phyloP scores from a whole-genome alignment of 495 filamentous ascomycete genomes.

The Aspergillus ostianus region DNA sequence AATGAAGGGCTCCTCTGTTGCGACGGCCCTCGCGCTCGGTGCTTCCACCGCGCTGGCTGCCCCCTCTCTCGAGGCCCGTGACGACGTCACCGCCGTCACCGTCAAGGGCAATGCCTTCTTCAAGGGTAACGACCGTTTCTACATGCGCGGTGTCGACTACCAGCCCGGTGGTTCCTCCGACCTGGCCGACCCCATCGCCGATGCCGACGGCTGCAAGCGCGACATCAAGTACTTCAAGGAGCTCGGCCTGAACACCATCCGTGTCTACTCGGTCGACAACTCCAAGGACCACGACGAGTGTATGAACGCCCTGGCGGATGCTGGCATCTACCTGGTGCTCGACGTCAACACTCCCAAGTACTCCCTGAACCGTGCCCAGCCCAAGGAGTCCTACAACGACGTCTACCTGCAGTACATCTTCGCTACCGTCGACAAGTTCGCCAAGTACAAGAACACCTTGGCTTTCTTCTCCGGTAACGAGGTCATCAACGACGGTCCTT shows the following conservation, averaged over 20 bases:
- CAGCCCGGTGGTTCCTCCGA: conserved; percentile 87
- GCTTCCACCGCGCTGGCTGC: conserved; percentile 46
- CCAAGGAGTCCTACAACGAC: conserved; percentile 80
- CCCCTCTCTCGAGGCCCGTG: conserved; percentile 48
- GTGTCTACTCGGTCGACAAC: conserved; percentile 93
- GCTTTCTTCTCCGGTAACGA: conserved; percentile 98
- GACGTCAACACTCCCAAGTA: conserved; percentile 78
- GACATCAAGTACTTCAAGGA: conserved; percentile 83
- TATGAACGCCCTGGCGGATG: conserved; percentile 77
- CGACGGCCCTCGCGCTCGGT: conserved; percentile 51
- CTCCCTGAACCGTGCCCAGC: conserved; percentile 79
- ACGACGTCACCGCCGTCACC: conserved; percentile 51
- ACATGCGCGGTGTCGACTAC: conserved; percentile 93
- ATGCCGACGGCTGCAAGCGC: conserved; percentile 67
- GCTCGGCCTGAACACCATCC: conserved; percentile 86
- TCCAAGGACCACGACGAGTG: conserved; percentile 77
- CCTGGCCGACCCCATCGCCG: conserved; percentile 75
- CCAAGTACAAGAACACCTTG: conserved; percentile 83
- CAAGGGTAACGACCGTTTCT: conserved; percentile 78
- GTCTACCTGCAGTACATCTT: conserved; percentile 92
- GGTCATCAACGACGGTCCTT: conserved; percentile 83
- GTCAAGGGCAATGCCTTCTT: conserved; percentile 79
- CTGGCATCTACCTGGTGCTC: conserved; percentile 88
- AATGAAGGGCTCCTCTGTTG: conserved; percentile 60
- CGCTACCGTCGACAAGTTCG: conserved; percentile 86